phyloP scores from a whole-genome alignment of 1,284 basidiomycete species.

The Sporisorium exsertum region DNA sequence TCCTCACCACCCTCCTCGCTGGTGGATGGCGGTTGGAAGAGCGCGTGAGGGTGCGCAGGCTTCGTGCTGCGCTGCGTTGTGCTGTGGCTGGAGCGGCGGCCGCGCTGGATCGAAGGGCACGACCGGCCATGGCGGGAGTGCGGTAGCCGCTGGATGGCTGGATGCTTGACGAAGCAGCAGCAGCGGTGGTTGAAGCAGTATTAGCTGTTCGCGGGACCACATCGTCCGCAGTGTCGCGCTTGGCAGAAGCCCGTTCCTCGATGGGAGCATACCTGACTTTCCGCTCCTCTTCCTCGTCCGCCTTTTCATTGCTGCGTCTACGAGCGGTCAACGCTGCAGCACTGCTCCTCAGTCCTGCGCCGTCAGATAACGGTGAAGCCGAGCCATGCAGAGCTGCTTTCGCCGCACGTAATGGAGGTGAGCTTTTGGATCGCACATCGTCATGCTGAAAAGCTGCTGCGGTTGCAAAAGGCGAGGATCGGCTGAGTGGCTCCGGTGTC shows the following conservation, averaged over 20 bases:
- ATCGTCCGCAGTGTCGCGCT: conserved; percentile 37
- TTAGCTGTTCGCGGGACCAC: conserved; percentile 7
- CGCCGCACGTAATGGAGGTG: conserved; percentile 27
- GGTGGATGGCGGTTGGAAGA: conserved; percentile 52
- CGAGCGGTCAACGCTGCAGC: conserved; percentile 20
- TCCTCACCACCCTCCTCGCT: conserved; percentile 53
- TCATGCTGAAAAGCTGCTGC: conserved; percentile 14
- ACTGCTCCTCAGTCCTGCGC: conserved; percentile 6
- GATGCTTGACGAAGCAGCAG: conserved; percentile 16
- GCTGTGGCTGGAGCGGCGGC: conserved; percentile 29
- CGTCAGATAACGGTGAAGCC: conserved; percentile 22
- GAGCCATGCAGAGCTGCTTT: conserved; percentile 11
- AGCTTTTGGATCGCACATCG: conserved; percentile 40
- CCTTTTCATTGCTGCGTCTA: conserved; percentile 28
- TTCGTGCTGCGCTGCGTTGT: conserved; percentile 43
- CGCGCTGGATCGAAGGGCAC: conserved; percentile 35
- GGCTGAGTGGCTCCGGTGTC: conserved; percentile 20
- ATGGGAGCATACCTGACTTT: conserved; percentile 39
- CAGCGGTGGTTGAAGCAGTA: conserved; percentile 1
- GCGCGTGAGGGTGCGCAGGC: conserved; percentile 46
- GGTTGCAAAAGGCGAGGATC: conserved; percentile 41
- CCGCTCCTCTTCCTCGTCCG: conserved; percentile 40
- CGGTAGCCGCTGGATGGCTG: conserved; percentile 38
- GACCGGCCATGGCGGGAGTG: conserved; percentile 48
- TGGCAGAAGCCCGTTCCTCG: conserved; percentile 34